Evolutionary conservation across 805 yeast genomes (phyloP).

Genomic region (Wickerhamiella sergipiensis): DNA sequence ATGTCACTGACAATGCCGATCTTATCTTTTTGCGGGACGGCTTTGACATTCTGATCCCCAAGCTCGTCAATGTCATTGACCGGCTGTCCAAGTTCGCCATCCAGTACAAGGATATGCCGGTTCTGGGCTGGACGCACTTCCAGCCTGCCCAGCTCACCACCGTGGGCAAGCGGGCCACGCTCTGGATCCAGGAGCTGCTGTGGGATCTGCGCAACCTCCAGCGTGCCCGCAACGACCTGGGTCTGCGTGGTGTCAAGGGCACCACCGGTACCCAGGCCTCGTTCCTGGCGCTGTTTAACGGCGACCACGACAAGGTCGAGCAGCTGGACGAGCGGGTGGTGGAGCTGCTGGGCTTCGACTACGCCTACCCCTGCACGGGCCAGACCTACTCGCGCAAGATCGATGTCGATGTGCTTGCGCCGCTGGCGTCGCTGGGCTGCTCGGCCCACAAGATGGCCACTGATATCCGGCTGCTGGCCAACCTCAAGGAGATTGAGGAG

Average conservation of each 20-base stretch:
- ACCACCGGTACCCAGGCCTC: constrained; percentile 99
- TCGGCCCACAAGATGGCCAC: constrained; percentile 97
- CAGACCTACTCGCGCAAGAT: constrained; percentile 98
- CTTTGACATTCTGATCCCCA: constrained; percentile 82
- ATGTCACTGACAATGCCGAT: constrained; percentile 95
- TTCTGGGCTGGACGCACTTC: constrained; percentile 98
- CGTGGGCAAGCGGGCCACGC: constrained; percentile 93
- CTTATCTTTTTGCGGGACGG: constrained; percentile 93
- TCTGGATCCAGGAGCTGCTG: constrained; percentile 93
- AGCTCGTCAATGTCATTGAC: constrained; percentile 89
- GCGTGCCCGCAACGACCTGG: constrained; percentile 93
- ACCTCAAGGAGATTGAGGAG: constrained; percentile 94
- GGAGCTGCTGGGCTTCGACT: constrained; percentile 83
- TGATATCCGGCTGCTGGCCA: constrained; percentile 88
- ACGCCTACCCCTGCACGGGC: constrained; percentile 94
- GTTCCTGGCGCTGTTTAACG: constrained; percentile 86
- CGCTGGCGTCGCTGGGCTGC: constrained; percentile 89
- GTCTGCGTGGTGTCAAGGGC: constrained; percentile 96
- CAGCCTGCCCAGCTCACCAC: constrained; percentile 99
- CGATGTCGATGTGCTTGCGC: constrained; percentile 86
- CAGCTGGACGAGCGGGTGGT: constrained; percentile 82
- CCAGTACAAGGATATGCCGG: constrained; percentile 89
- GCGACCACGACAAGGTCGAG: constrained; percentile 94
- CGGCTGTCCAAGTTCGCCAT: constrained; percentile 78
- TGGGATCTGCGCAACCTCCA: constrained; percentile 96